A percentile compares a stretch with the other conserved stretches of the same genome.
phyloP scores from a whole-genome alignment of 2,329 filamentous ascomycete genomes.

The Hymenoscyphus fraxineus region DNA sequence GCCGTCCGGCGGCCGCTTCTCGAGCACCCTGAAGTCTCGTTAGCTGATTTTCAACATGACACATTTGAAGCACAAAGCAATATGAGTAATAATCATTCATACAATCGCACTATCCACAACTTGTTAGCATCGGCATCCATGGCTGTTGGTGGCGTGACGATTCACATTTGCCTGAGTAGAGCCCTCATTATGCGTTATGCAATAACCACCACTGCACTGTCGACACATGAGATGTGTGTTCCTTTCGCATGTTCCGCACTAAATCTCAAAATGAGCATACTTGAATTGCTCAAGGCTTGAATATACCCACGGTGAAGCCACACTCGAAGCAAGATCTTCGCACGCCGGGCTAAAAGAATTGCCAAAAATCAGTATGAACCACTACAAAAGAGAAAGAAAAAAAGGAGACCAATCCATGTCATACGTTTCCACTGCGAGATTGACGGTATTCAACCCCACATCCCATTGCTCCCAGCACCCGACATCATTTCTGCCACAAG shows the following conservation, averaged over 20 bases:
- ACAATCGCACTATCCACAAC: slow-evolving; percentile 33
- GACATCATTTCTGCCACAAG: slow-evolving; percentile 49
- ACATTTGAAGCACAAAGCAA: not conserved
- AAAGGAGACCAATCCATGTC: slow-evolving; percentile 23
- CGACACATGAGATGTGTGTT: slow-evolving; percentile 68
- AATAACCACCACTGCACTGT: slow-evolving; percentile 76
- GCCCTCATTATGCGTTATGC: slow-evolving; percentile 77
- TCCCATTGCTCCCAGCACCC: slow-evolving; percentile 50
- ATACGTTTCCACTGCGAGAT: slow-evolving; percentile 35
- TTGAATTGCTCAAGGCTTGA: not conserved
- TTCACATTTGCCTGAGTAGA: slow-evolving; percentile 56
- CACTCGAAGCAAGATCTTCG: slow-evolving; percentile 80
- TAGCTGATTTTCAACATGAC: slow-evolving; percentile 11
- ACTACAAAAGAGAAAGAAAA: slow-evolving; percentile 26
- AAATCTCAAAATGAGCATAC: slow-evolving; percentile 14
- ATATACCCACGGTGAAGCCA: slow-evolving; percentile 64
- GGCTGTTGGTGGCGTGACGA: slow-evolving; percentile 28
- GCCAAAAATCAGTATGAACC: slow-evolving; percentile 28
- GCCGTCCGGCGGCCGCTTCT: slow-evolving; percentile 29
- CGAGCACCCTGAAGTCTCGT: slow-evolving; percentile 24
- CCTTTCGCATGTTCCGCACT: slow-evolving; percentile 75
- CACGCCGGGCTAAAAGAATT: slow-evolving; percentile 42
- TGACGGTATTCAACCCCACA: slow-evolving; percentile 49
- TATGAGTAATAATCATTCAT: slow-evolving; percentile 18
- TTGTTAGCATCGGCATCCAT: slow-evolving; percentile 28